These are phyloP conservation scores for Castanopsis chinensis DNA, from an alignment of 306 rosid genomes.

Conservation along the genomic window DNA sequence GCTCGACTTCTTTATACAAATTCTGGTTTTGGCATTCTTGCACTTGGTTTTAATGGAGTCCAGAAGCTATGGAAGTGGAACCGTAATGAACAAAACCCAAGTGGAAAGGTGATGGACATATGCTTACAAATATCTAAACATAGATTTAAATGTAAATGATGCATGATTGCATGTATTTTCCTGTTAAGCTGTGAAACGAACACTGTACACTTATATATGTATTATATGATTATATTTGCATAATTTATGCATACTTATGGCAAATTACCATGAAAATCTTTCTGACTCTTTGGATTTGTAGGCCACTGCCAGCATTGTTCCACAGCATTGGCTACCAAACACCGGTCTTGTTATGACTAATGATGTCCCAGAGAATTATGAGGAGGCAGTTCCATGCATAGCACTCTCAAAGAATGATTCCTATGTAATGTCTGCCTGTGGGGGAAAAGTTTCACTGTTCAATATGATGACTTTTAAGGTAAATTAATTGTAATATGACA, in stretches of 20 bases:
- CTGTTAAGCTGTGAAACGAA: not conserved
- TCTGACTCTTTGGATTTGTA: constrained; percentile 44
- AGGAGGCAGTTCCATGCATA: constrained; percentile 83
- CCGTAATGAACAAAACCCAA: constrained; percentile 66
- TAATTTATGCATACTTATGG: not conserved
- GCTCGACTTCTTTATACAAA: constrained; percentile 74
- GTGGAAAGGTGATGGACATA: constrained; percentile 58
- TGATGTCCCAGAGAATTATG: constrained; percentile 72
- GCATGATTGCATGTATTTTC: not conserved
- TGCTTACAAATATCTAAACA: not conserved
- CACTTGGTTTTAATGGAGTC: constrained; percentile 81
- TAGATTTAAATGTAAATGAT: not conserved
- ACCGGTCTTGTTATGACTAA: constrained; percentile 86
- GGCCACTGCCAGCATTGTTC: constrained; percentile 85
- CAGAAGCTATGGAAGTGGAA: constrained; percentile 90
- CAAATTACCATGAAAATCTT: not conserved
- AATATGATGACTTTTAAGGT: constrained; percentile 88
- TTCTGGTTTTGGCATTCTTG: constrained; percentile 75
- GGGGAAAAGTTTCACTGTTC: constrained; percentile 81
- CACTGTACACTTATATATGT: not conserved
- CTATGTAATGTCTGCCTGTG: constrained; percentile 83
- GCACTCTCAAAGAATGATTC: constrained; percentile 88
- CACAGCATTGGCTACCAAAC: constrained; percentile 83
- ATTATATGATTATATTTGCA: not conserved
- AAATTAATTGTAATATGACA: not conserved